A percentile compares a stretch with the other conserved stretches of the same genome.
These are phyloP conservation scores for Coniochaeta sp. DNA, from an alignment of 2,329 filamentous ascomycete species.

Conservation along the genomic window DNA sequence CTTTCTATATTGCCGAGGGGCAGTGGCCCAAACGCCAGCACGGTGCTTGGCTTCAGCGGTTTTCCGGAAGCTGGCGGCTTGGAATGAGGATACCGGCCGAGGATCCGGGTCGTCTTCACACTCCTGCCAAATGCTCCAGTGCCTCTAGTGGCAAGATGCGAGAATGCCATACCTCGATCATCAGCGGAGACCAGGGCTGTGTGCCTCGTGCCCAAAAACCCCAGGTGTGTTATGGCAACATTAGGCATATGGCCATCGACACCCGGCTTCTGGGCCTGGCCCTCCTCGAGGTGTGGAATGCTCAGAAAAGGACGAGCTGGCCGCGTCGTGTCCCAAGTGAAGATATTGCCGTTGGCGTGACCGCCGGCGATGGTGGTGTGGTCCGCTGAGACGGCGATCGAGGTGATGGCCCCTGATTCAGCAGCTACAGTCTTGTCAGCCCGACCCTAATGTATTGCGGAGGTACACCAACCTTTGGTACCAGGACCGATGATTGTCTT, in stretches of 20 bases:
- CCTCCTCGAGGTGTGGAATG: conserved; percentile 67
- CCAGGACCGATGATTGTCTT: conserved; percentile 91
- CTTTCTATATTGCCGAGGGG: conserved; percentile 93
- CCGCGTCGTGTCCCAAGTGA: conserved; percentile 88
- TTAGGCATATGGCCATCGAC: conserved; percentile 76
- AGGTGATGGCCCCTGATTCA: conserved; percentile 81
- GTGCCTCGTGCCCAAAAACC: conserved; percentile 86
- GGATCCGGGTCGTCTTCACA: conserved; percentile 82
- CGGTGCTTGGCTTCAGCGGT: conserved; percentile 81
- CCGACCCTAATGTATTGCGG: neutral
- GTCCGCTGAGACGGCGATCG: conserved; percentile 86
- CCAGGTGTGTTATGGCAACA: conserved; percentile 78
- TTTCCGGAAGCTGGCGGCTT: conserved; percentile 50
- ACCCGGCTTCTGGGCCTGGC: conserved; percentile 56
- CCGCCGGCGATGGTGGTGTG: conserved; percentile 87
- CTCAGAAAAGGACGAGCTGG: conserved; percentile 83
- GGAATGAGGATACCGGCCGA: conserved; percentile 81
- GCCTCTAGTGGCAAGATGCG: conserved; percentile 86
- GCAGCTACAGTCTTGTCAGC: conserved; percentile 51
- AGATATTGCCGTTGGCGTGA: conserved; percentile 84
- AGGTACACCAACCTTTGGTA: conserved; percentile 65
- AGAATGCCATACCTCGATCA: conserved; percentile 95
- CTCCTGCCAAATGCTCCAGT: conserved; percentile 77
- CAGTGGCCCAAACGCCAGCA: conserved; percentile 82
- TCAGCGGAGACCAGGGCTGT: conserved; percentile 94